Percentiles rank a stretch among this genome's conserved stretches.
These are phyloP conservation scores for Tetrapisispora fleetii DNA, from an alignment of 805 yeast genomes.

Conservation along the genomic window DNA sequence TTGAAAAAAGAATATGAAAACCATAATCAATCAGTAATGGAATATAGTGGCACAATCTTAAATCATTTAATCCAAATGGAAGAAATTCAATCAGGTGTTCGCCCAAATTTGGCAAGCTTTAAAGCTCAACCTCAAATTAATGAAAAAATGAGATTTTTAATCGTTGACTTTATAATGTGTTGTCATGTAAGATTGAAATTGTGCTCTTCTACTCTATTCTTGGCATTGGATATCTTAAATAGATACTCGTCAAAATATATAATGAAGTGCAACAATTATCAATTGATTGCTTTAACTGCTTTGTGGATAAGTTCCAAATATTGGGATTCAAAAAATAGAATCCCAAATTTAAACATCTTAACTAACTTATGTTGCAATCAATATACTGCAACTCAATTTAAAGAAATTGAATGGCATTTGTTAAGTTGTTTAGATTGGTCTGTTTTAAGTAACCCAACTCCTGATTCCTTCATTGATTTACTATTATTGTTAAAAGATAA, in stretches of 20 bases:
- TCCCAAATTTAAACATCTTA: slow-evolving; percentile 43
- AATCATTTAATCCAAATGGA: slow-evolving; percentile 27
- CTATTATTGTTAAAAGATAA: slow-evolving; percentile 27
- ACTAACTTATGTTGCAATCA: slow-evolving; percentile 49
- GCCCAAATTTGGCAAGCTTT: slow-evolving; percentile 23
- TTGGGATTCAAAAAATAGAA: slow-evolving; percentile 56
- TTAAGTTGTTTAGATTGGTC: slow-evolving; percentile 57
- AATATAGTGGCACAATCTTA: slow-evolving; percentile 37
- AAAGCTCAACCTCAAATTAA: slow-evolving; percentile 34
- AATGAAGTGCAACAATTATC: slow-evolving; percentile 74
- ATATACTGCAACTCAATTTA: slow-evolving; percentile 45
- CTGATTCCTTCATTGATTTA: slow-evolving; percentile 54
- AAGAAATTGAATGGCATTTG: slow-evolving; percentile 62
- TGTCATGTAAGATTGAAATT: slow-evolving; percentile 53
- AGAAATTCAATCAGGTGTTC: slow-evolving; percentile 11
- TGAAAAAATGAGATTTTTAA: slow-evolving; percentile 54
- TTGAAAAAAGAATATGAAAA: slow-evolving; percentile 39
- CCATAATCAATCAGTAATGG: slow-evolving; percentile 35
- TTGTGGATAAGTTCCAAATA: slow-evolving; percentile 84
- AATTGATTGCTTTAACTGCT: slow-evolving; percentile 76
- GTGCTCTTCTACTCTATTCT: slow-evolving; percentile 54
- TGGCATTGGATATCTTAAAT: slow-evolving; percentile 66
- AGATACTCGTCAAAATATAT: slow-evolving; percentile 77
- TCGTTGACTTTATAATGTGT: slow-evolving; percentile 76
- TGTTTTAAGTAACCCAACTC: slow-evolving; percentile 44